phyloP scores from a whole-genome alignment of 2,329 filamentous ascomycete species.

The Neoascochyta sp. region DNA sequence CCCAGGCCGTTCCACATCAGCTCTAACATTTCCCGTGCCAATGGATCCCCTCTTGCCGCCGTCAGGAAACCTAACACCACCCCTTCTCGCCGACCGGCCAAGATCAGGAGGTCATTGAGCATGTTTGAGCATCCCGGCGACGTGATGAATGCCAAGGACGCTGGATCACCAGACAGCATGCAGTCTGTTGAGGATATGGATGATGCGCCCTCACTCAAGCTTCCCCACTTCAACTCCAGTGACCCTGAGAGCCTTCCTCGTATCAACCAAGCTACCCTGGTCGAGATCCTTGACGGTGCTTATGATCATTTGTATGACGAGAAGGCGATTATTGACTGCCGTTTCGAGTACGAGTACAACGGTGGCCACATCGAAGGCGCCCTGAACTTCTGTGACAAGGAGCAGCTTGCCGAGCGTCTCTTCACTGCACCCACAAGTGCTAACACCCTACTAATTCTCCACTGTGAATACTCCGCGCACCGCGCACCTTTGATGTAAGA shows the following conservation, averaged over 20 bases:
- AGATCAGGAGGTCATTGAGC: conserved; percentile 87
- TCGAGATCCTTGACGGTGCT: conserved; percentile 83
- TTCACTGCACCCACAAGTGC: conserved; percentile 62
- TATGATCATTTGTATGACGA: conserved; percentile 73
- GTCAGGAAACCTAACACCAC: conserved; percentile 61
- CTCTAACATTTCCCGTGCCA: conserved; percentile 54
- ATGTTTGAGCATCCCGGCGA: conserved; percentile 96
- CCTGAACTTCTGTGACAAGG: conserved; percentile 96
- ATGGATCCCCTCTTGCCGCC: conserved; percentile 69
- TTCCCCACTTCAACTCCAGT: conserved; percentile 83
- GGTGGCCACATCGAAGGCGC: conserved; percentile 93
- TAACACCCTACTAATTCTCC: conserved; percentile 82
- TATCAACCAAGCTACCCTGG: conserved; percentile 75
- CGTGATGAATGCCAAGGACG: conserved; percentile 67
- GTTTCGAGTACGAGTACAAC: conserved; percentile 98
- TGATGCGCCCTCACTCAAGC: conserved; percentile 65
- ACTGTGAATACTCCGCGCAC: conserved; percentile 98
- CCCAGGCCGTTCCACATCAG: conserved; percentile 63
- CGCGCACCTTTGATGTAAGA: conserved; percentile 83
- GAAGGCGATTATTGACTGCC: conserved; percentile 87
- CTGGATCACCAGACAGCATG: conserved; percentile 59
- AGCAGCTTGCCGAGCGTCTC: conserved; percentile 73
- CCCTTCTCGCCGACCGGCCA: conserved; percentile 66
- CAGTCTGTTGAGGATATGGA: conserved; percentile 82
- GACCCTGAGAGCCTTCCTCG: conserved; percentile 83